phyloP scores from a whole-genome alignment of 495 filamentous ascomycete genomes.

The Thozetella sp. region DNA sequence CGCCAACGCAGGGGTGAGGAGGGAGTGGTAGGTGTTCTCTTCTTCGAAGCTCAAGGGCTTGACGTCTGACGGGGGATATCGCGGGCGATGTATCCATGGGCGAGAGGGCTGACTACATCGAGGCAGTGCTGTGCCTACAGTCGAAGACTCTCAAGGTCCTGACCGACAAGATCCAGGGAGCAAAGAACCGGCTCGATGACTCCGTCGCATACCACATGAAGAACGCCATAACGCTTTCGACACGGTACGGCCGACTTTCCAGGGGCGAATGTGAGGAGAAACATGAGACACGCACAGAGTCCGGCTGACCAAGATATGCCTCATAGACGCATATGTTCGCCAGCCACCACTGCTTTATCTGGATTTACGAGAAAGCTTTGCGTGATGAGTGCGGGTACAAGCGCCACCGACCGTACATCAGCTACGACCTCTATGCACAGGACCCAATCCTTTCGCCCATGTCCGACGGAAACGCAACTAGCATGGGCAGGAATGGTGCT shows the following conservation, averaged over 20 bases:
- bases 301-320: neutral
- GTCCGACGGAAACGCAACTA: slow-evolving; percentile 30
- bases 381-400: slow-evolving; percentile 66
- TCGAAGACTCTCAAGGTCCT: slow-evolving; percentile 32
- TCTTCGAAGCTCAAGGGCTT: slow-evolving; percentile 6
- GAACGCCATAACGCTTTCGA: slow-evolving; percentile 44
- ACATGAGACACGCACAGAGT: neutral
- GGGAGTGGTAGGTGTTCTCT: slow-evolving; percentile 41
- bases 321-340: slow-evolving; percentile 50
- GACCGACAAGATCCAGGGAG: slow-evolving; percentile 39
- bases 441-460: slow-evolving; percentile 28
- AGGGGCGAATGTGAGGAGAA: neutral
- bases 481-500: slow-evolving; percentile 35
- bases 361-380: slow-evolving; percentile 62
- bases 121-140: slow-evolving; percentile 43
- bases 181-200: slow-evolving; percentile 45
- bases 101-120: slow-evolving; percentile 37
- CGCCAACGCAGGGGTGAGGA: slow-evolving; percentile 40
- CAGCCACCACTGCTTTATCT: slow-evolving; percentile 68
- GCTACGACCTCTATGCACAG: slow-evolving; percentile 28
- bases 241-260: slow-evolving; percentile 28
- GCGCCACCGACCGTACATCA: slow-evolving; percentile 37
- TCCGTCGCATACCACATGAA: slow-evolving; percentile 44
- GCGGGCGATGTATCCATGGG: slow-evolving; percentile 37
- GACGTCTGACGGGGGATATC: neutral